phyloP scores from a whole-genome alignment of 305 asterid species.

The Fraxinus nigra region DNA sequence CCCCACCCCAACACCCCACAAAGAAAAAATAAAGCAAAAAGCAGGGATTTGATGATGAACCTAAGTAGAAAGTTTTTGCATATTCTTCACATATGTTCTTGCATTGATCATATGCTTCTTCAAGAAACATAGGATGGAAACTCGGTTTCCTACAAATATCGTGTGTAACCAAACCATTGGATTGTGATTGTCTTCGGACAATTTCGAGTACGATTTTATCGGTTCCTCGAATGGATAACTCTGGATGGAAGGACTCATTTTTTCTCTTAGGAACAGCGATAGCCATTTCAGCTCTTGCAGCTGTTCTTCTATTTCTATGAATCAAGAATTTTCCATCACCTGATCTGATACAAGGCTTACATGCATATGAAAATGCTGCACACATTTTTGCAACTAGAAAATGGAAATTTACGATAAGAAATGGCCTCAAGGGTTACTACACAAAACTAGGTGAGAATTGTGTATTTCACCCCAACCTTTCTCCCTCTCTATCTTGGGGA shows the following conservation, averaged over 20 bases:
- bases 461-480: background rate
- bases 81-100: slow-evolving; percentile 70
- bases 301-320: slow-evolving; percentile 4
- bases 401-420: background rate
- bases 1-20: background rate
- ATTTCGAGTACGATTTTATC: slow-evolving; percentile 49
- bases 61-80: slow-evolving; percentile 80
- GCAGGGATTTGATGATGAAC: slow-evolving; percentile 22
- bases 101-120: slow-evolving; percentile 65
- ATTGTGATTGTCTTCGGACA: slow-evolving; percentile 48
- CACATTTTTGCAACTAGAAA: slow-evolving; percentile 31
- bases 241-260: slow-evolving; percentile 18
- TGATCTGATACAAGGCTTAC: slow-evolving; percentile 22
- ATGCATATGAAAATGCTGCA: slow-evolving; percentile 33
- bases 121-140: slow-evolving; percentile 59
- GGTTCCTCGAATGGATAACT: slow-evolving; percentile 43
- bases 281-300: slow-evolving; percentile 37
- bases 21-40: background rate
- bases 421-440: background rate
- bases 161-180: background rate
- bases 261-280: slow-evolving; percentile 42
- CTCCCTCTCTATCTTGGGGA: background rate
- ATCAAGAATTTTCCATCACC: slow-evolving; percentile 11
- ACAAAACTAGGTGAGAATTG: background rate
- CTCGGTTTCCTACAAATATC: slow-evolving; percentile 24